Conservation (phyloP, 371 early-diverging fungal species). For the Mortierella sp. region DNA sequence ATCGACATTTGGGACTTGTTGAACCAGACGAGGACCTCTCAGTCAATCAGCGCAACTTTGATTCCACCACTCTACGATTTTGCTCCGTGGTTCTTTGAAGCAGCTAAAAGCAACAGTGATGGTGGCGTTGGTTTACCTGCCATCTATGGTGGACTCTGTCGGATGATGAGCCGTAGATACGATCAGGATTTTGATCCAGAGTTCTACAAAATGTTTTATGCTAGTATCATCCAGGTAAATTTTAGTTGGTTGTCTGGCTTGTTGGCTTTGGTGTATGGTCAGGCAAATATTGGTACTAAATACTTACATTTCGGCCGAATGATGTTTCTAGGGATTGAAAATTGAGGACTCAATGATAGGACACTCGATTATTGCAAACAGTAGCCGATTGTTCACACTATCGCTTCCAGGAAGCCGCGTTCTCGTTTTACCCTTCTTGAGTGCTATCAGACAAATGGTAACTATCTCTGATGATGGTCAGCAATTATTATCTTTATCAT, state of each 20-base stretch:
- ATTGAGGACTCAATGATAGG: slow-evolving; percentile 66
- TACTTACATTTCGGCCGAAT: background rate
- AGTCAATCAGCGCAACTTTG: slow-evolving; percentile 25
- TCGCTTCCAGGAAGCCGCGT: slow-evolving; percentile 76
- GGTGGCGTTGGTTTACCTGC: slow-evolving; percentile 50
- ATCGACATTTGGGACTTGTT: slow-evolving; percentile 79
- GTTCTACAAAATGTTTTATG: slow-evolving; percentile 78
- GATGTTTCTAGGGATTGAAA: slow-evolving; percentile 64
- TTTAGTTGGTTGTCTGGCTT: background rate
- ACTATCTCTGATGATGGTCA: background rate
- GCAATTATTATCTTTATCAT: background rate
- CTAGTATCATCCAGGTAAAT: slow-evolving; percentile 67
- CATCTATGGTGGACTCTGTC: slow-evolving; percentile 74
- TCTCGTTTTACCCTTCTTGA: slow-evolving; percentile 75
- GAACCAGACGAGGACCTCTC: slow-evolving; percentile 57
- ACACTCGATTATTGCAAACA: slow-evolving; percentile 75
- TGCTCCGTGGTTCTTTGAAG: slow-evolving; percentile 53
- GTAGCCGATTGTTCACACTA: slow-evolving; percentile 71
- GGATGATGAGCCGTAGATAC: slow-evolving; percentile 78
- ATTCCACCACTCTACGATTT: slow-evolving; percentile 50
- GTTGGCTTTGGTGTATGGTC: background rate
- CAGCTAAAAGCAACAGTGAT: slow-evolving; percentile 47
- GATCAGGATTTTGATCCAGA: slow-evolving; percentile 70
- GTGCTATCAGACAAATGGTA: slow-evolving; percentile 70
- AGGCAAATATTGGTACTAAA: background rate